A percentile compares a stretch with the other conserved stretches of the same genome.
Evolutionary conservation across 495 filamentous ascomycete species (phyloP).

Genomic region (Bombardia bombarda): DNA sequence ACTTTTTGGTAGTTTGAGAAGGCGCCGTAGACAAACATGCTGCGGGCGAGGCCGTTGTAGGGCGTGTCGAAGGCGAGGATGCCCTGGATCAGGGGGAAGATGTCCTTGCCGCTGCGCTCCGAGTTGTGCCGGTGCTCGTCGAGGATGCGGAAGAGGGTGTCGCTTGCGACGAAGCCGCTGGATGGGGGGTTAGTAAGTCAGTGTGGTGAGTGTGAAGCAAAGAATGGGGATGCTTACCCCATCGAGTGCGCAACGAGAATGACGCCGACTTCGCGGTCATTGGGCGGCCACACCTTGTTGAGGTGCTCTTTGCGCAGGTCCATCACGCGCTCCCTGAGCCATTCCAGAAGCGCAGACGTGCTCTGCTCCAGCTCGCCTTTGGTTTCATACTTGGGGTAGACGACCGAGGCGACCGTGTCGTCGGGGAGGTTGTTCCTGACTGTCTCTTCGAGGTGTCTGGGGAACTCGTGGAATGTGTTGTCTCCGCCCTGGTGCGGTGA

Average conservation of each 20-base stretch:
- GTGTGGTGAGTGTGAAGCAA: neutral
- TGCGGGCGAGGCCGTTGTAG: constrained; percentile 79
- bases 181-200: constrained; percentile 1
- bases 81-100: constrained; percentile 66
- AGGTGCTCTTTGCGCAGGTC: constrained; percentile 69
- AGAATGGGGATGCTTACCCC: constrained; percentile 42
- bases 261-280: constrained; percentile 76
- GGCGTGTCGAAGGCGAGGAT: constrained; percentile 93
- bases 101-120: constrained; percentile 19
- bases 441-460: constrained; percentile 59
- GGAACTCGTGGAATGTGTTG: constrained; percentile 76
- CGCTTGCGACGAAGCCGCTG: constrained; percentile 81
- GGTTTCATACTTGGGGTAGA: constrained; percentile 91
- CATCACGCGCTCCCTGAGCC: constrained; percentile 86
- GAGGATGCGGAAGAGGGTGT: constrained; percentile 57
- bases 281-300: constrained; percentile 70
- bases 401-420: constrained; percentile 57
- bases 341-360: constrained; percentile 72
- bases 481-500: constrained; percentile 59
- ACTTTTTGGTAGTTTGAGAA: constrained; percentile 83
- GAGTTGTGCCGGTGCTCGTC: constrained; percentile 28
- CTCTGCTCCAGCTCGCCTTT: constrained; percentile 73
- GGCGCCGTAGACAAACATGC: constrained; percentile 83
- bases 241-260: constrained; percentile 88
- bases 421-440: constrained; percentile 64